Evolutionary conservation across 2,329 filamentous ascomycete species (phyloP).

Genomic region (Phialophora tarda): DNA sequence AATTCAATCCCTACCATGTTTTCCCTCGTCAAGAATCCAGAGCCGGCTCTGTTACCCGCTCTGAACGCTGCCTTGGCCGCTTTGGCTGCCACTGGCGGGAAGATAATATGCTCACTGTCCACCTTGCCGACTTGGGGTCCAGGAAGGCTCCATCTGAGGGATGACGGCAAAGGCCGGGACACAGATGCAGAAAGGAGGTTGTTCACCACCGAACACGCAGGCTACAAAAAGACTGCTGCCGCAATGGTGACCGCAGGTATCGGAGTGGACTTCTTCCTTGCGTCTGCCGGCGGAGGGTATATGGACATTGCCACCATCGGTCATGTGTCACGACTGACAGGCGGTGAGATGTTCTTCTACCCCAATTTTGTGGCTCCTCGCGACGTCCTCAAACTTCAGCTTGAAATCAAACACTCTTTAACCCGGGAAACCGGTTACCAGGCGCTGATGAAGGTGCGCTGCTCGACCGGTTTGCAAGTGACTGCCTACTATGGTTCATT

Average conservation of each 20-base stretch:
- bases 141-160: constrained; percentile 80
- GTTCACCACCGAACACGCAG: constrained; percentile 85
- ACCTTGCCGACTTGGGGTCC: constrained; percentile 92
- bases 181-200: constrained; percentile 92
- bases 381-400: constrained; percentile 80
- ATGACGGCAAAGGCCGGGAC: constrained; percentile 83
- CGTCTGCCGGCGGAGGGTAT: constrained; percentile 86
- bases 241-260: constrained; percentile 87
- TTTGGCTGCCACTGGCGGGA: constrained; percentile 84
- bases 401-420: constrained; percentile 84
- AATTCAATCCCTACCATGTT: constrained; percentile 84
- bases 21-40: constrained; percentile 83
- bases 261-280: constrained; percentile 93
- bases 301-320: constrained; percentile 92
- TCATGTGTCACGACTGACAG: constrained; percentile 84
- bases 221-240: constrained; percentile 82
- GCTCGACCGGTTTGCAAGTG: constrained; percentile 93
- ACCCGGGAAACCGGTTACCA: constrained; percentile 93
- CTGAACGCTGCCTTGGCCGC: constrained; percentile 84
- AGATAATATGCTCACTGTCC: constrained; percentile 84
- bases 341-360: constrained; percentile 95
- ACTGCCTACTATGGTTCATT: constrained; percentile 96
- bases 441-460: constrained; percentile 96
- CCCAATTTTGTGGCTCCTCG: constrained; percentile 91
- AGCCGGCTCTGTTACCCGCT: constrained; percentile 83